phyloP scores from a whole-genome alignment of 345 rosid species.

The Eucalyptus leucophloia region DNA sequence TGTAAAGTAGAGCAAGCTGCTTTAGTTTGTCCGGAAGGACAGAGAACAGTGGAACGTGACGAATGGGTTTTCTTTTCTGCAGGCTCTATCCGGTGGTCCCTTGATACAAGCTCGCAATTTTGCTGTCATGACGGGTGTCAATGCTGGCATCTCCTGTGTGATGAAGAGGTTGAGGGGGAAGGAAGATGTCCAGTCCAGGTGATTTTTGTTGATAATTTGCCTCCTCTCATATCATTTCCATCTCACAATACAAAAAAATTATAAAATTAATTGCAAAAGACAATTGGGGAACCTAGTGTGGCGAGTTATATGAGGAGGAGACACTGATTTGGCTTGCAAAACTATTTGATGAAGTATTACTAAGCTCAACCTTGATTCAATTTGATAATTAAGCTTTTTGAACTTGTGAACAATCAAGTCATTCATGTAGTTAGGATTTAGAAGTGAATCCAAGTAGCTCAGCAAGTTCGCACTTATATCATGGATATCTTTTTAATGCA shows the following conservation, averaged over 20 bases:
- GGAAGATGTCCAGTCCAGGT: constrained; percentile 93
- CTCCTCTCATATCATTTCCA: not conserved
- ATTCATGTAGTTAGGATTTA: not conserved
- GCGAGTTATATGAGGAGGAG: not conserved
- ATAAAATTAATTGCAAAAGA: not conserved
- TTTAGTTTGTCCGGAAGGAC: not conserved
- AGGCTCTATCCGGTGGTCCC: constrained; percentile 93
- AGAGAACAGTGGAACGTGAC: not conserved
- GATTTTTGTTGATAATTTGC: not conserved
- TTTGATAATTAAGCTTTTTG: not conserved
- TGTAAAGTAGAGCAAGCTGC: not conserved
- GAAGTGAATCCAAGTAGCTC: not conserved
- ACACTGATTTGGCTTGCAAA: not conserved
- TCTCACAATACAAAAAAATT: not conserved
- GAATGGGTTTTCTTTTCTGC: not conserved
- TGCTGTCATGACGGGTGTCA: constrained; percentile 90
- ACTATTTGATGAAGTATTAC: not conserved
- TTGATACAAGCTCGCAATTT: constrained; percentile 93
- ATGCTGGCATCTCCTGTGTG: constrained; percentile 81
- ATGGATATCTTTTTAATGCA: not conserved
- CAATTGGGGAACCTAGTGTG: not conserved
- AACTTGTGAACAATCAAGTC: not conserved
- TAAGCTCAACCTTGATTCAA: not conserved
- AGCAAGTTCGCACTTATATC: not conserved
- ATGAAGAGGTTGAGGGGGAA: constrained; percentile 92